Percentiles rank a stretch among this genome's conserved stretches.
phyloP scores from a whole-genome alignment of 208 protist genomes.

The Leishmania arabica region DNA sequence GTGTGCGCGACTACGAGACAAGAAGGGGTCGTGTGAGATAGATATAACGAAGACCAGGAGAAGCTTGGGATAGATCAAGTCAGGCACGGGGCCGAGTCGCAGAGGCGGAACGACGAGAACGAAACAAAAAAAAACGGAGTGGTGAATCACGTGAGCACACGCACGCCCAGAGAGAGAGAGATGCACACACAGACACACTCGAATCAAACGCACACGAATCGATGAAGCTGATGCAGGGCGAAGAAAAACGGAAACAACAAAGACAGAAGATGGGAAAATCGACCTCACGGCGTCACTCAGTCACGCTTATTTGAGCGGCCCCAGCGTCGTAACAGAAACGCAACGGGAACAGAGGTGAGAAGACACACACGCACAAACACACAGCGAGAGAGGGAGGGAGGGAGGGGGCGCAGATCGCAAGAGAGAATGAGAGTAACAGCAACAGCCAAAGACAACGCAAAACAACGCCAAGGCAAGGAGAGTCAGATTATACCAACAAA shows the following conservation, averaged over 20 bases:
- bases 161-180: not conserved
- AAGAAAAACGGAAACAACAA: not conserved
- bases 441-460: constrained; percentile 2
- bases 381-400: too few species aligned
- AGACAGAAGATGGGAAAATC: not conserved
- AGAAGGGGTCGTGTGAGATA: not conserved
- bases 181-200: not conserved
- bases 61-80: not conserved
- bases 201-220: not conserved
- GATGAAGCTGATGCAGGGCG: not conserved
- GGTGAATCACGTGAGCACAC: not conserved
- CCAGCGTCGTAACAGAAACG: not conserved
- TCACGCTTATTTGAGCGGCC: not conserved
- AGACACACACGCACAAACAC: not conserved
- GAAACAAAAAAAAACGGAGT: not conserved
- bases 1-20: too few species aligned
- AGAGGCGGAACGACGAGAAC: not conserved
- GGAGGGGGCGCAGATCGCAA: not conserved
- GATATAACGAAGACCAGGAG: not conserved
- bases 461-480: not conserved
- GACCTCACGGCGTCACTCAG: not conserved
- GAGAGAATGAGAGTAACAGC: constrained; percentile 8
- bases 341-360: not conserved
- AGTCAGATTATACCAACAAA: not conserved
- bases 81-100: not conserved